A percentile compares a stretch with the other conserved stretches of the same genome.
Evolutionary conservation across 495 filamentous ascomycete genomes (phyloP).

Genomic region (Ascodesmis nigricans): DNA sequence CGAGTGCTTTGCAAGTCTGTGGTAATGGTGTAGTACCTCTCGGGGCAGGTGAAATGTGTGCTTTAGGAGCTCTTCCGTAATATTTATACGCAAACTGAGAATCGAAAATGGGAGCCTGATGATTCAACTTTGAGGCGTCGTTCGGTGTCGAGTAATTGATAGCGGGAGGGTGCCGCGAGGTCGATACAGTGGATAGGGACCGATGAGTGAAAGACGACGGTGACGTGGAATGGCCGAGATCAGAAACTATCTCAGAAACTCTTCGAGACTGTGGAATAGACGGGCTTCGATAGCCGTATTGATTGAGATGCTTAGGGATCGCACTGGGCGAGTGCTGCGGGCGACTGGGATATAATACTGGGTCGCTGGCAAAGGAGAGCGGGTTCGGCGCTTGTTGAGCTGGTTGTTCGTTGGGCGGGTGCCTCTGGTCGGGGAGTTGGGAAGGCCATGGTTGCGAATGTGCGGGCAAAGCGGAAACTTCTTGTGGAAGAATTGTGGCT

Average conservation of each 20-base stretch:
- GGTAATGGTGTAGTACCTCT: constrained; percentile 4
- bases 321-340: constrained; percentile 12
- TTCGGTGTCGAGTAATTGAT: constrained; percentile 15
- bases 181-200: constrained; percentile 21
- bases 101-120: constrained; percentile 31
- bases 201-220: constrained; percentile 37
- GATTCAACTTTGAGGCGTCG: constrained; percentile 13
- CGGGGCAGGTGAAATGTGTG: background rate
- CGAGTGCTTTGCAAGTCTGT: background rate
- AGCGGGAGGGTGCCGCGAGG: constrained; percentile 23
- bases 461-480: constrained; percentile 18
- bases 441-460: constrained; percentile 20
- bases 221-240: constrained; percentile 34
- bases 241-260: constrained; percentile 37
- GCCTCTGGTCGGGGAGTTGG: constrained; percentile 16
- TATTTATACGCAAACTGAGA: constrained; percentile 25
- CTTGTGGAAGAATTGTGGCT: constrained; percentile 23
- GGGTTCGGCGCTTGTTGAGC: constrained; percentile 7
- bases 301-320: constrained; percentile 17
- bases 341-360: constrained; percentile 17
- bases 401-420: constrained; percentile 17
- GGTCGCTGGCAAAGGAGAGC: constrained; percentile 22
- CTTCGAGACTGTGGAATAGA: constrained; percentile 22
- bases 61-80: constrained; percentile 2
- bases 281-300: constrained; percentile 6